Conservation (phyloP, 495 filamentous ascomycete species). For the Penicillium waksmanii region DNA sequence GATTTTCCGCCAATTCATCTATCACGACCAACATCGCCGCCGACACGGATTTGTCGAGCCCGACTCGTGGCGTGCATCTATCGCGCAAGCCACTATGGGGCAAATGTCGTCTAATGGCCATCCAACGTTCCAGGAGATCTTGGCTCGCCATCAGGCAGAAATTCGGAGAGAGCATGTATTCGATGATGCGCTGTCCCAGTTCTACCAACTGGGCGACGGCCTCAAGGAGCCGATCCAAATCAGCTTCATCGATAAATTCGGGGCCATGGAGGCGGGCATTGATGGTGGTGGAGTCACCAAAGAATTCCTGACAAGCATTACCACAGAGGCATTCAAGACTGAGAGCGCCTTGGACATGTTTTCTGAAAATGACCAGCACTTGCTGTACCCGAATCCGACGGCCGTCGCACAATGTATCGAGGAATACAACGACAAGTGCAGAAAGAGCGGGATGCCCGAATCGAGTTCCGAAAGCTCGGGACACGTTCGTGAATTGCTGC, state of each 20-base stretch:
- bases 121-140: slow-evolving; percentile 46
- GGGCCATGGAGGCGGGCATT: slow-evolving; percentile 86
- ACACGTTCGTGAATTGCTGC: slow-evolving; percentile 62
- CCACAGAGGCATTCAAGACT: slow-evolving; percentile 79
- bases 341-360: slow-evolving; percentile 63
- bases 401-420: slow-evolving; percentile 74
- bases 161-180: slow-evolving; percentile 83
- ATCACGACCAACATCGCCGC: slow-evolving; percentile 76
- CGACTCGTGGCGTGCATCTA: slow-evolving; percentile 74
- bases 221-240: slow-evolving; percentile 98
- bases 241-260: slow-evolving; percentile 92
- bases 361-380: slow-evolving; percentile 82
- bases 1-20: slow-evolving; percentile 91
- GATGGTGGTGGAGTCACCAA: slow-evolving; percentile 98
- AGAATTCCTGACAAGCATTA: slow-evolving; percentile 92
- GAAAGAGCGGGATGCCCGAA: slow-evolving; percentile 54
- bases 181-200: slow-evolving; percentile 81
- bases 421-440: slow-evolving; percentile 41
- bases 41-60: slow-evolving; percentile 77
- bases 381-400: slow-evolving; percentile 87
- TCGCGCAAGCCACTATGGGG: slow-evolving; percentile 47
- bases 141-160: slow-evolving; percentile 76
- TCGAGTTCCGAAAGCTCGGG: slow-evolving; percentile 58
- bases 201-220: slow-evolving; percentile 77
- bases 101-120: slow-evolving; percentile 41